Base-by-base conservation (phyloP, 805 yeast genomes). In the Scheffersomyces ergatensis region DNA sequence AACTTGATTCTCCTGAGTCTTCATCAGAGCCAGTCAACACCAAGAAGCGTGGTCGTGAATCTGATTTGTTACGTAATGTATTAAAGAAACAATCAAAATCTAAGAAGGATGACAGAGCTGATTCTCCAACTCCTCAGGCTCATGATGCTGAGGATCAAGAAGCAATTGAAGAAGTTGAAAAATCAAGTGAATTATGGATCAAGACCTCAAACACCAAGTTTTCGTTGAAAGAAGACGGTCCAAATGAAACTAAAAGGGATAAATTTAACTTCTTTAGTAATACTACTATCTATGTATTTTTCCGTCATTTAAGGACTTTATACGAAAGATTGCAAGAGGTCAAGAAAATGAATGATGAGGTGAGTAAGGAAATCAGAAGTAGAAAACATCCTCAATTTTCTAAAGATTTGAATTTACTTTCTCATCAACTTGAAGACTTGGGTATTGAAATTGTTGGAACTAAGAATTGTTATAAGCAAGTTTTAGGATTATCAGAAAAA, bases 281-380 rank as follows among this genome's bases (percentile, higher is more conserved):
- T 62, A 83, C 96, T 4, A 82, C 90, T 42, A 78, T 90, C 29
- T 93, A 93, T 57, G 86, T 89, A 25, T 89, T 93, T 53, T 79
- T 89, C 77, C 86, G 99, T 51, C 85, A 85, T 51, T 70, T 90
- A 58, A 81, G 87, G 47, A 85, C 88, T 2, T 63, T 93, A 17
- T 92, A 88, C 59, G 85, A 80, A 54, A 78, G 99, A 52, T 69
- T 93, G 43, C 65, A 68, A 18, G 96, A 89, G 54, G 80, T 90
- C 39, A 92, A 92, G 65, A 61, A 65, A 13, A 68, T 86, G 65
- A 83, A 87, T 55, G 76, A 71, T 2, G 77, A 65, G n/a, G 95
- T 86, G 3, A 72, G 84, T n/a, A 67, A 72, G 32, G 97, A 92
- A 42, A 74, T 92, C 38, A 76, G 75, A 31, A 66, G 77, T 18